phyloP scores from a whole-genome alignment of 2,329 filamentous ascomycete species.

The Pseudocercospora crystallina region DNA sequence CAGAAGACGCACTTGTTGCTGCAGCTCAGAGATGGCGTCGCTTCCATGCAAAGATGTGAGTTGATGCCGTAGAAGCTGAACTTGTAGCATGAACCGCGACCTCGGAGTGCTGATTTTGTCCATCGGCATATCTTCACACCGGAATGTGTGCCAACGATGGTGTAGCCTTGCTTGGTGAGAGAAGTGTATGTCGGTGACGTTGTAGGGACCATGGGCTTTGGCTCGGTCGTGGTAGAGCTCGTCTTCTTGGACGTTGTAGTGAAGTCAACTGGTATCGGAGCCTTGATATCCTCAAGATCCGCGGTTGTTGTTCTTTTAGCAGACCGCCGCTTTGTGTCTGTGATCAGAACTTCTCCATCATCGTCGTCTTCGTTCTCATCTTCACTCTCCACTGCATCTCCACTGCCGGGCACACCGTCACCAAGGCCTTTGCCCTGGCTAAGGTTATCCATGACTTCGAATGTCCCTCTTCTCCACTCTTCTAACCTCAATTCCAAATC shows the following conservation, averaged over 20 bases:
- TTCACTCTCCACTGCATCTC: slow-evolving; percentile 81
- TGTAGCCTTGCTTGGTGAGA: slow-evolving; percentile 94
- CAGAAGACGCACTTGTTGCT: slow-evolving; percentile 99
- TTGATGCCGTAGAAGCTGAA: slow-evolving; percentile 96
- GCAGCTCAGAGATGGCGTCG: slow-evolving; percentile 90
- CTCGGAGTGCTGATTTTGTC: slow-evolving; percentile 94
- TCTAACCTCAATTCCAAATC: slow-evolving; percentile 65
- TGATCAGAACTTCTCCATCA: slow-evolving; percentile 37
- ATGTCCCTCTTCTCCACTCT: slow-evolving; percentile 77
- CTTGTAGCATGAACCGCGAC: slow-evolving; percentile 95
- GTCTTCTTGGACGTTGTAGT: slow-evolving; percentile 64
- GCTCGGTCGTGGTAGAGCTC: slow-evolving; percentile 46
- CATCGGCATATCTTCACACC: slow-evolving; percentile 98
- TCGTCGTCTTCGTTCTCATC: slow-evolving; percentile 66
- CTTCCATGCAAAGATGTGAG: slow-evolving; percentile 98
- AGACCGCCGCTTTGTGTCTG: slow-evolving; percentile 38
- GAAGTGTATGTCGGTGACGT: slow-evolving; percentile 84
- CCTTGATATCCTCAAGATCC: slow-evolving; percentile 76
- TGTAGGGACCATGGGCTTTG: slow-evolving; percentile 93
- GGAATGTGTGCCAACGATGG: slow-evolving; percentile 91
- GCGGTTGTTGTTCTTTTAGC: slow-evolving; percentile 52
- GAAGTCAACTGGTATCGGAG: slow-evolving; percentile 79
- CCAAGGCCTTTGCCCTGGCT: slow-evolving; percentile 55
- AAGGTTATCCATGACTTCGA: slow-evolving; percentile 66
- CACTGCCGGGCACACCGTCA: slow-evolving; percentile 73